phyloP scores from a whole-genome alignment of 176 grass and related monocot species.

The Dendrocalamus sinicus region DNA sequence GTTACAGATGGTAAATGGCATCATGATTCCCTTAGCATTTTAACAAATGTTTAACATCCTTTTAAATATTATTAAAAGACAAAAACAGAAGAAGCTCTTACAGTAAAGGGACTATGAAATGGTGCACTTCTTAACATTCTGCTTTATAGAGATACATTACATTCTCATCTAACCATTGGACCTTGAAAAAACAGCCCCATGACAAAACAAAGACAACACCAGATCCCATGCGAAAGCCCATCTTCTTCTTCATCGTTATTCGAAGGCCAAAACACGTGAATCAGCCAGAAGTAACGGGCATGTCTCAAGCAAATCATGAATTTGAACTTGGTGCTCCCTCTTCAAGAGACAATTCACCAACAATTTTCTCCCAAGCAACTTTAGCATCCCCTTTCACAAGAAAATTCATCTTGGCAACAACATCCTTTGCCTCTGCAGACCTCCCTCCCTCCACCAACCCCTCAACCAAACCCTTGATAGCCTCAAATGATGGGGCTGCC shows the following conservation, averaged over 20 bases:
- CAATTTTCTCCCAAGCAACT: constrained; percentile 75
- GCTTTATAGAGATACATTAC: constrained; percentile 32
- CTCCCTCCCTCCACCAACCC: constrained; percentile 63
- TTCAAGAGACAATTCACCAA: constrained; percentile 57
- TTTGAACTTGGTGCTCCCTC: constrained; percentile 41
- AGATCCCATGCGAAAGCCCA: constrained; percentile 21
- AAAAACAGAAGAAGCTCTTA: constrained; percentile 41
- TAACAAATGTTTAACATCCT: constrained; percentile 38
- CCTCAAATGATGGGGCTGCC: constrained; percentile 60
- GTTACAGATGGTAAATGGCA: constrained; percentile 25
- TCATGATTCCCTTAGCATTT: constrained; percentile 28
- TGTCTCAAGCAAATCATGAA: constrained; percentile 50
- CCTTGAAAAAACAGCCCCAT: constrained; percentile 31
- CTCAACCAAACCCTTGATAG: constrained; percentile 75
- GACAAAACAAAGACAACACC: constrained; percentile 24
- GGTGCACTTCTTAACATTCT: constrained; percentile 38
- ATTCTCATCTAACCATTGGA: constrained; percentile 43
- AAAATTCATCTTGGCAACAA: constrained; percentile 67
- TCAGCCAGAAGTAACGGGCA: constrained; percentile 14
- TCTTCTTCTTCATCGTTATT: constrained; percentile 34
- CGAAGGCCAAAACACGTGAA: constrained; percentile 32
- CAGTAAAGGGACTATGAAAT: constrained; percentile 24
- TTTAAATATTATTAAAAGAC: constrained; percentile 40
- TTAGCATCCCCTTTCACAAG: constrained; percentile 71
- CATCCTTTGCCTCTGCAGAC: constrained; percentile 62